Conservation (phyloP, 2,329 filamentous ascomycete genomes). For the Fusarium musae region DNA sequence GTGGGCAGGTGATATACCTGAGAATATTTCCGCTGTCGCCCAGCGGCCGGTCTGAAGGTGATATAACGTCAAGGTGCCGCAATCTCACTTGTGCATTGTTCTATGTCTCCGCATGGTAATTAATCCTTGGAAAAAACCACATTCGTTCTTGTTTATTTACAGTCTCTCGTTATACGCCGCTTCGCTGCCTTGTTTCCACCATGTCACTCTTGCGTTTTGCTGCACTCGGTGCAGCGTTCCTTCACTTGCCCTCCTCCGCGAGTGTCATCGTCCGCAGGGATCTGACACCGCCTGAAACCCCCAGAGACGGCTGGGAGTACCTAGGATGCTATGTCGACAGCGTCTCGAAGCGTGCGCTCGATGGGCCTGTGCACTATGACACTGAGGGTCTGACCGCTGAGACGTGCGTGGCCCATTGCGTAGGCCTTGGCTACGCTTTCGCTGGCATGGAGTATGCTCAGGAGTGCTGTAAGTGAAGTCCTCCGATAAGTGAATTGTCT, state of each 20-base stretch:
- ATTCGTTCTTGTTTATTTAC: constrained; percentile 12
- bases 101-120: constrained; percentile 7
- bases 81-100: neutral
- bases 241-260: constrained; percentile 34
- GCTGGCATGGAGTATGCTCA: constrained; percentile 61
- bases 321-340: constrained; percentile 43
- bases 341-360: constrained; percentile 33
- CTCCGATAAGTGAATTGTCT: neutral
- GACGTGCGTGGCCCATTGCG: constrained; percentile 61
- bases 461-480: constrained; percentile 57
- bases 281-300: constrained; percentile 31
- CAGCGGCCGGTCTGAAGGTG: neutral
- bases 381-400: constrained; percentile 50
- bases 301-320: constrained; percentile 37
- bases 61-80: constrained; percentile 31
- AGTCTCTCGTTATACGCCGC: constrained; percentile 18
- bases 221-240: constrained; percentile 36
- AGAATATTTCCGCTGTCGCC: neutral
- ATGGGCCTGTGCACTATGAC: constrained; percentile 37
- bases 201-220: constrained; percentile 30
- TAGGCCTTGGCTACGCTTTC: constrained; percentile 52
- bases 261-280: constrained; percentile 36
- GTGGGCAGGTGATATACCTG: constrained; percentile 5
- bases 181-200: neutral
- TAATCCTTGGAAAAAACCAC: constrained; percentile 8